Evolutionary conservation across 768 basidiomycete species (phyloP).

Genomic region (Tricholoma sp.): DNA sequence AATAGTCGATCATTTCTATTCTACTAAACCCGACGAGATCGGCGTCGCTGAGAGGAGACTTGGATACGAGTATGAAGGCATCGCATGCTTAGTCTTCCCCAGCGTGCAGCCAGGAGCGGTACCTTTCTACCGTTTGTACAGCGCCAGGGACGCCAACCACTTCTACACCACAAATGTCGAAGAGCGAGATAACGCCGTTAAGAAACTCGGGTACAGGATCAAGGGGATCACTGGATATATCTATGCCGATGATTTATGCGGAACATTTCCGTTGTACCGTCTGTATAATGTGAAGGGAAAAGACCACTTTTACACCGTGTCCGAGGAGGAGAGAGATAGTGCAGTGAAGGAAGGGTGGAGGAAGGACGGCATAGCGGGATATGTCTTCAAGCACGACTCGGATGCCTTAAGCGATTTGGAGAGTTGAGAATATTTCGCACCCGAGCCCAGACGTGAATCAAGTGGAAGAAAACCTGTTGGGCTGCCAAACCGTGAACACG

Average conservation of each 20-base stretch:
- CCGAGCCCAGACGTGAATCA: too few species aligned
- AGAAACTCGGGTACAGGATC: neutral
- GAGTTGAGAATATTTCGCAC: too few species aligned
- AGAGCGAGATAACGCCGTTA: neutral
- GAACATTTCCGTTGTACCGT: constrained; percentile 17
- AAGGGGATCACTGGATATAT: constrained; percentile 16
- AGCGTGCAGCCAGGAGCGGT: constrained; percentile 5
- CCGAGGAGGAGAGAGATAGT: constrained; percentile 11
- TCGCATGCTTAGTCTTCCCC: constrained; percentile 10
- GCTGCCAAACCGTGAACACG: too few species aligned
- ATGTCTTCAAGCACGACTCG: constrained; percentile 11
- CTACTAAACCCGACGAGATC: constrained; percentile 1
- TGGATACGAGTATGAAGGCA: constrained; percentile 11
- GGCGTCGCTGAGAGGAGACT: constrained; percentile 1
- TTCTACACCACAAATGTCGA: neutral
- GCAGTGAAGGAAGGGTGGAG: constrained; percentile 8
- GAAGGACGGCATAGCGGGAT: constrained; percentile 15
- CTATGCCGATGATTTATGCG: constrained; percentile 6
- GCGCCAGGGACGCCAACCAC: neutral
- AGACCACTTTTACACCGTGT: constrained; percentile 24
- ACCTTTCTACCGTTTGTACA: constrained; percentile 5
- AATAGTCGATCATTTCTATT: constrained; percentile 10
- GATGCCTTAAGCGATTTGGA: too few species aligned
- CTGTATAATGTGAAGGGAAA: constrained; percentile 8
- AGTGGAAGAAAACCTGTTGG: too few species aligned